Percentiles rank a stretch among this genome's conserved stretches.
phyloP scores from a whole-genome alignment of 805 yeast species.

The Scheffersomyces lignosus region DNA sequence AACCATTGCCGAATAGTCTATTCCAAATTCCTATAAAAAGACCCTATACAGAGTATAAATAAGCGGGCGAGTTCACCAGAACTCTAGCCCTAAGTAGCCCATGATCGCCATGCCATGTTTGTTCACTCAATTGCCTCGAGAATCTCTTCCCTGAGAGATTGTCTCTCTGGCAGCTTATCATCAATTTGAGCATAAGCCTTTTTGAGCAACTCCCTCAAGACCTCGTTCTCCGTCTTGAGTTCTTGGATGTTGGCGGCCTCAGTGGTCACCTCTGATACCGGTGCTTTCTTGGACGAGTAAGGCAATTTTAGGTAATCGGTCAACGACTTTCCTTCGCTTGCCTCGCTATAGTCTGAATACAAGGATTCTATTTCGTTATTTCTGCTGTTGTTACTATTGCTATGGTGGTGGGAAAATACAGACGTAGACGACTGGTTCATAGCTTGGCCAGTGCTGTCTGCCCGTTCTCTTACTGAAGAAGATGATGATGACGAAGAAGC shows the following conservation, averaged over 20 bases:
- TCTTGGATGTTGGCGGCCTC: background rate
- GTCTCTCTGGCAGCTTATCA: slow-evolving; percentile 14
- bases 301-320: slow-evolving; percentile 24
- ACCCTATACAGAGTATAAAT: no score
- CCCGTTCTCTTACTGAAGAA: slow-evolving; percentile 11
- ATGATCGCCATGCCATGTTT: no score
- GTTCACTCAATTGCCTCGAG: background rate
- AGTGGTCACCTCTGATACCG: slow-evolving; percentile 7
- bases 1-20: no score
- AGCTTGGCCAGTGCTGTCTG: slow-evolving; percentile 6
- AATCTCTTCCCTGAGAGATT: slow-evolving; percentile 16
- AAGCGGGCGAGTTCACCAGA: no score
- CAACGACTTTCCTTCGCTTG: slow-evolving; percentile 13
- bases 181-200: slow-evolving; percentile 24
- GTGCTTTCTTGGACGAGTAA: slow-evolving; percentile 9
- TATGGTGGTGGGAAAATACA: slow-evolving; percentile 16
- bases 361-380: slow-evolving; percentile 12
- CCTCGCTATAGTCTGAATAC: slow-evolving; percentile 16
- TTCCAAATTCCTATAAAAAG: no score
- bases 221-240: slow-evolving; percentile 23
- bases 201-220: slow-evolving; percentile 24
- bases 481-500: slow-evolving; percentile 11
- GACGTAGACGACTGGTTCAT: slow-evolving; percentile 20
- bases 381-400: slow-evolving; percentile 1
- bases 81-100: no score